A percentile compares a stretch with the other conserved stretches of the same genome.
Conservation (phyloP, 2,329 filamentous ascomycete genomes). For the Pseudocercospora macadamiae region DNA sequence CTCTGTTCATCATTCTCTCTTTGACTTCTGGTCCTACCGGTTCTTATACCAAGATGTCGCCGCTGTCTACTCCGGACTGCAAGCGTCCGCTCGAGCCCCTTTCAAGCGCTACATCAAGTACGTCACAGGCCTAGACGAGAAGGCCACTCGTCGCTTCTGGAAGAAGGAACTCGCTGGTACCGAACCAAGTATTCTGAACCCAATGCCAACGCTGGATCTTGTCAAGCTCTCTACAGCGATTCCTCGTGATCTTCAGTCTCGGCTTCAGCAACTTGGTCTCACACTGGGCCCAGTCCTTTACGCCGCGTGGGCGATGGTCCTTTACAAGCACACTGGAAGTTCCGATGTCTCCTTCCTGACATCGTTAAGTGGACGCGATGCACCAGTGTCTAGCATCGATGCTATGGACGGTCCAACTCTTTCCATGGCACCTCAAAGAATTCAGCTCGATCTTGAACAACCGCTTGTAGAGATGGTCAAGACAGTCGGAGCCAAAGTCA, state of each 20-base stretch:
- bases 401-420: neutral
- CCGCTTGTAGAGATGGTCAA: neutral
- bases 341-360: neutral
- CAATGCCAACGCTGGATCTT: neutral
- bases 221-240: neutral
- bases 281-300: neutral
- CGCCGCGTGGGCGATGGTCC: neutral
- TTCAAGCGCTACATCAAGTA: neutral
- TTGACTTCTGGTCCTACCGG: slow-evolving; percentile 38
- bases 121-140: neutral
- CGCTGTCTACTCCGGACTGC: neutral
- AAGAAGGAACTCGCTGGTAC: neutral
- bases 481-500: neutral
- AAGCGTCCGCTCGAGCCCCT: neutral
- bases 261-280: neutral
- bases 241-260: neutral
- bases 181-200: neutral
- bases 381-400: neutral
- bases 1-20: slow-evolving; percentile 7
- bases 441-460: neutral
- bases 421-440: neutral
- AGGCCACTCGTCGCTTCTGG: neutral
- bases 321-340: neutral
- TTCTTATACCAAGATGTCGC: slow-evolving; percentile 44
- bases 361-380: neutral